Base-by-base conservation (phyloP, 2,329 filamentous ascomycete species). In the Paecilomyces fulvus region DNA sequence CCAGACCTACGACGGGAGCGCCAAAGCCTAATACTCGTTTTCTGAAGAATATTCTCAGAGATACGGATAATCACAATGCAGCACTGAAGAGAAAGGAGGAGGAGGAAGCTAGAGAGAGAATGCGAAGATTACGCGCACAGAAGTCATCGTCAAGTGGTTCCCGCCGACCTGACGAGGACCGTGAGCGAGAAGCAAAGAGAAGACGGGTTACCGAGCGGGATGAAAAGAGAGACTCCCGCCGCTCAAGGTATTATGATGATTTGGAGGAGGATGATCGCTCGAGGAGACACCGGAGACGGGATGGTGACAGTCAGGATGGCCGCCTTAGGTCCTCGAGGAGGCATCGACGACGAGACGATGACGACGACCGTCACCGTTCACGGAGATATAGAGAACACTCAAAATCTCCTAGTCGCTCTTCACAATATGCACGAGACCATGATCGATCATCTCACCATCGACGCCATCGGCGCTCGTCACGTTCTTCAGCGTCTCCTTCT, bases 11-110 rank as follows among this genome's bases (percentile, higher is more conserved):
- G 50, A 82, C 82, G 63, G 83, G 86, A 54, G 83, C 81, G 60
- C 90, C 89, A 0, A 96, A 92, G 69, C 92, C 92, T 2, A 97
- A 99, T 66, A 96, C 89, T 0, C 83, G 88, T 31, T 97, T 97
- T 69, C 76, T 99, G 48, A 86, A 86, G 57, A 88, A 94, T 65
- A 89, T 97, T 56, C 90, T 99, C 59, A 88, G 87, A 60, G 88
- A 94, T 63, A 95, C 90, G 8, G 88, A 95, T 64, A 87, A 75
- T 55, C 92, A 99, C 74, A 99, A 99, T 80, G 85, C 88, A 23
- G 88, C 90, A 0, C 78, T 97, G 30, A 83, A 90, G 17, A 89
- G 88, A 0, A 95, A 87, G 67, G 92, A 97, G 70, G 85, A 86
- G 25, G 84, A 88, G 51, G 92, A 97, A 62, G 85, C 90, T 0